These are phyloP conservation scores for Cetraspora pellucida DNA, from an alignment of 192 early-diverging fungal species.

Conservation along the genomic window DNA sequence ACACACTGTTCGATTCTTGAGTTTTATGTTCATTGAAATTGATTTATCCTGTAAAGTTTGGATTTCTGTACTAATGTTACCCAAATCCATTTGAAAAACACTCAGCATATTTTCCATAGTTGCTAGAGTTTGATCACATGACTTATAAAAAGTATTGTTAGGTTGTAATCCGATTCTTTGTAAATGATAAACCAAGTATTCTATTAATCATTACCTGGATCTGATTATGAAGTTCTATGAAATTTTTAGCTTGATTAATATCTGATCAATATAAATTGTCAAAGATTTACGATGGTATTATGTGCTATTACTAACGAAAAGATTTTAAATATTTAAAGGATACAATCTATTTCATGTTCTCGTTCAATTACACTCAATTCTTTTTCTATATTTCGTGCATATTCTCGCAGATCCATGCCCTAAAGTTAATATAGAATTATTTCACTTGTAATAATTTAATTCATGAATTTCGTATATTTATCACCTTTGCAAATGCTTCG, in stretches of 20 bases:
- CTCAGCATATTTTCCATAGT: slow-evolving; percentile 85
- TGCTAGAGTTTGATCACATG: slow-evolving; percentile 78
- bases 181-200: slow-evolving; percentile 14
- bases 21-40: slow-evolving; percentile 73
- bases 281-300: not conserved
- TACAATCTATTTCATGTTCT: slow-evolving; percentile 72
- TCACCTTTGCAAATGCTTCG: slow-evolving; percentile 72
- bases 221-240: slow-evolving; percentile 66
- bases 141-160: slow-evolving; percentile 29
- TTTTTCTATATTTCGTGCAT: slow-evolving; percentile 74
- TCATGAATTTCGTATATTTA: not conserved
- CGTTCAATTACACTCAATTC: slow-evolving; percentile 73
- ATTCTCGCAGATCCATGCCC: slow-evolving; percentile 86
- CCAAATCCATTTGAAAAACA: slow-evolving; percentile 86
- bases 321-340: not conserved
- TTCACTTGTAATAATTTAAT: not conserved
- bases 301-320: not conserved
- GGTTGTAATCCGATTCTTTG: not conserved
- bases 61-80: slow-evolving; percentile 87
- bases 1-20: slow-evolving; percentile 81
- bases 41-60: slow-evolving; percentile 83
- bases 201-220: slow-evolving; percentile 54
- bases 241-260: slow-evolving; percentile 55
- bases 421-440: slow-evolving; percentile 30
- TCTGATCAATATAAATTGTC: slow-evolving; percentile 43